phyloP scores from a whole-genome alignment of 164 flowering plant species.

The Saururus chinensis region DNA sequence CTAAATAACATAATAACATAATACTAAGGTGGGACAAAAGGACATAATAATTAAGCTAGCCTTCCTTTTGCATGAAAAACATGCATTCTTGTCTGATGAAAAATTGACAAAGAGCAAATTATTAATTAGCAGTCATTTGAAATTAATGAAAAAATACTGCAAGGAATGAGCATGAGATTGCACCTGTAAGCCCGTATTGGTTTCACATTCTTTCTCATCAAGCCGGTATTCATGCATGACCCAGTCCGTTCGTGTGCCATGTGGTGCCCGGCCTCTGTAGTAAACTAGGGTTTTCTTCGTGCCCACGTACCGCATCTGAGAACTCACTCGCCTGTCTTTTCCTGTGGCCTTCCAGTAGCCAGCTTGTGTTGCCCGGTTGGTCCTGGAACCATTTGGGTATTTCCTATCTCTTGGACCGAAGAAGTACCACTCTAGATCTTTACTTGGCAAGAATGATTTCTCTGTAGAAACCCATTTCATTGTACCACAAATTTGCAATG shows the following conservation, averaged over 20 bases:
- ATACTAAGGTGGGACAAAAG: too few relatives aligned
- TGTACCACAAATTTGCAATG: background rate
- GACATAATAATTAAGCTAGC: background rate
- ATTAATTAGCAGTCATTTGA: background rate
- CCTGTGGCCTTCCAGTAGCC: slow-evolving; percentile 99
- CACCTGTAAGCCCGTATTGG: slow-evolving; percentile 61
- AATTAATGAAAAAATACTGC: background rate
- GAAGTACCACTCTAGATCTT: slow-evolving; percentile 93
- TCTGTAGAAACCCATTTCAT: slow-evolving; percentile 26
- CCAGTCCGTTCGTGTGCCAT: slow-evolving; percentile 78
- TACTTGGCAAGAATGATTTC: slow-evolving; percentile 85
- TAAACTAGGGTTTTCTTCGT: slow-evolving; percentile 95
- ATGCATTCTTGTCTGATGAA: background rate
- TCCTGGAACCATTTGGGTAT: slow-evolving; percentile 91
- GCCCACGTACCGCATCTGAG: slow-evolving; percentile 62
- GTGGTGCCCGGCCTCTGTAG: slow-evolving; percentile 91
- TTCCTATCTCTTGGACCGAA: slow-evolving; percentile 90
- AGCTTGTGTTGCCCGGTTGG: slow-evolving; percentile 87
- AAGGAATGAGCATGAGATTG: background rate
- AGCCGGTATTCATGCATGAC: slow-evolving; percentile 97
- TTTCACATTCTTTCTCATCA: slow-evolving; percentile 72
- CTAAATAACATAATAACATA: too few relatives aligned
- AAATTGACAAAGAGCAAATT: background rate
- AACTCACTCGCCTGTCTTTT: slow-evolving; percentile 75
- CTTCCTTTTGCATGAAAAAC: background rate